These are phyloP conservation scores for Immersiella caudata DNA, from an alignment of 495 filamentous ascomycete species.

Conservation along the genomic window DNA sequence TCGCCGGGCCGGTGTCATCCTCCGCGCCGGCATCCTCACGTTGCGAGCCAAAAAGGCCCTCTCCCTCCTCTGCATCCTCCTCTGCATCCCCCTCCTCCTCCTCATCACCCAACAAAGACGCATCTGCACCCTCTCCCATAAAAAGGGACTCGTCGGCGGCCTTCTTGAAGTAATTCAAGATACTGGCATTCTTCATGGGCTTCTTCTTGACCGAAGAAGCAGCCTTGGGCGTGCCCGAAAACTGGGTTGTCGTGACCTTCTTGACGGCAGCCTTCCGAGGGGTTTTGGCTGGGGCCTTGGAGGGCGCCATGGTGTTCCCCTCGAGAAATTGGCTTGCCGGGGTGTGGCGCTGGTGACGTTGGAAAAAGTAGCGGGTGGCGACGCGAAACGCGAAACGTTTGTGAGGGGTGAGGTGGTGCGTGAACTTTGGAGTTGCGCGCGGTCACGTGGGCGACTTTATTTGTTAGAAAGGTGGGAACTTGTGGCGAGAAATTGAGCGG, in stretches of 20 bases:
- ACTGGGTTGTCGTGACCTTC: not conserved
- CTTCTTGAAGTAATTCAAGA: constrained; percentile 83
- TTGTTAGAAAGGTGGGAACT: not conserved
- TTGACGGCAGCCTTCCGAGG: constrained; percentile 2
- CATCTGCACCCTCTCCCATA: constrained; percentile 24
- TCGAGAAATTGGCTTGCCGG: not conserved
- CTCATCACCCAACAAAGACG: not conserved
- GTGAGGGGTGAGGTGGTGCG: constrained; percentile 1
- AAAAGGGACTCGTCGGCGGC: constrained; percentile 51
- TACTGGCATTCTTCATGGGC: constrained; percentile 65
- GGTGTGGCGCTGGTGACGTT: not conserved
- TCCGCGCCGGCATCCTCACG: not conserved
- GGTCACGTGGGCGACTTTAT: constrained; percentile 23
- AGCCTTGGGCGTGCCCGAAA: not conserved
- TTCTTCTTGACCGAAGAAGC: constrained; percentile 7
- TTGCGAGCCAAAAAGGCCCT: constrained; percentile 34
- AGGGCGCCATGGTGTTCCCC: constrained; percentile 10
- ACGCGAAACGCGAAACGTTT: constrained; percentile 10
- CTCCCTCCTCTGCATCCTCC: constrained; percentile 29
- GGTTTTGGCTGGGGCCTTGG: constrained; percentile 1
- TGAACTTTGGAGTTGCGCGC: constrained; percentile 12
- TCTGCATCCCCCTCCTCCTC: constrained; percentile 18
- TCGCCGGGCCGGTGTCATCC: constrained; percentile 10
- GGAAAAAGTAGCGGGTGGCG: not conserved
- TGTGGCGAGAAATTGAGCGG: too few species aligned